Percentiles rank a stretch among this genome's conserved stretches.
phyloP scores from a whole-genome alignment of 148 eudicot genomes.

The Spergularia marina region DNA sequence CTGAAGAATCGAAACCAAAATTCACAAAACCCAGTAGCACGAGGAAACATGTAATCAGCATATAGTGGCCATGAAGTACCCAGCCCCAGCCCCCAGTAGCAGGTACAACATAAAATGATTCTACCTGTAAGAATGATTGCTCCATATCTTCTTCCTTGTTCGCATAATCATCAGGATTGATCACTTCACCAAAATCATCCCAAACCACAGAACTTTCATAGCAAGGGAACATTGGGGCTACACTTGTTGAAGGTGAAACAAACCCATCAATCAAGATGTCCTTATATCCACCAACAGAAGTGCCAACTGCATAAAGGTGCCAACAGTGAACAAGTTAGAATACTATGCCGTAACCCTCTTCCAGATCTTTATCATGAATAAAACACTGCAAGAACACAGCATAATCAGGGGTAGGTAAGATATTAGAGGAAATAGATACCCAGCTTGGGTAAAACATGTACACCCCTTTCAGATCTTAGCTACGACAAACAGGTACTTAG shows the following conservation, averaged over 20 bases:
- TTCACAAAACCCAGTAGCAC: neutral
- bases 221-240: slow-evolving; percentile 90
- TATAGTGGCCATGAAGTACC: neutral
- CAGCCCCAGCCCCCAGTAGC: neutral
- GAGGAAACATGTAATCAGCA: neutral
- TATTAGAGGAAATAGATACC: neutral
- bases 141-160: slow-evolving; percentile 88
- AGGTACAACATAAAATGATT: slow-evolving; percentile 6
- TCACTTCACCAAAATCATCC: slow-evolving; percentile 99
- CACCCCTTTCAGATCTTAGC: neutral
- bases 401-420: neutral
- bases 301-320: slow-evolving; percentile 45
- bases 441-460: neutral
- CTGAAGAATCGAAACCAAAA: neutral
- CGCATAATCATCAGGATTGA: slow-evolving; percentile 88
- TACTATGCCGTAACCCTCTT: neutral
- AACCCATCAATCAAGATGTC: slow-evolving; percentile 89
- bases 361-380: neutral
- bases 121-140: slow-evolving; percentile 56
- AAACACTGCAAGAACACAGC: neutral
- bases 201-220: slow-evolving; percentile 63
- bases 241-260: slow-evolving; percentile 69
- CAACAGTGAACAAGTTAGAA: slow-evolving; percentile 9
- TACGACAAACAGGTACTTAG: neutral
- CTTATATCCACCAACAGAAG: slow-evolving; percentile 47